A percentile compares a stretch with the other conserved stretches of the same genome.
These are phyloP conservation scores for Didymosphaeria variabile DNA, from an alignment of 2,329 filamentous ascomycete genomes.

Conservation along the genomic window DNA sequence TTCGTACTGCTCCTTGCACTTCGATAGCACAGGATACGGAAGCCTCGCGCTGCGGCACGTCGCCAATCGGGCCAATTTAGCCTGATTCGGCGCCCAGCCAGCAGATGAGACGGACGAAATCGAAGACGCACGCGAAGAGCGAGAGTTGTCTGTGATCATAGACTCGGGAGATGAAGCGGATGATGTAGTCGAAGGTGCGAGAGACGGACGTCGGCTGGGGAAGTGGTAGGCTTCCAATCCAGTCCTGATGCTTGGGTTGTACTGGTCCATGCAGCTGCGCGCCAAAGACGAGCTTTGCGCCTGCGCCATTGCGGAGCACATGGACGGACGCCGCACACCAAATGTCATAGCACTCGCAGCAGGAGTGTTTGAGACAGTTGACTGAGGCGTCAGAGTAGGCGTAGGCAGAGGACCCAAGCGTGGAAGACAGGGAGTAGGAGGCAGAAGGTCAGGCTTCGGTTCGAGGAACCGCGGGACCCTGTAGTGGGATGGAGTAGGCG, in stretches of 20 bases:
- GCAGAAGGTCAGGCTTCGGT: slow-evolving; percentile 59
- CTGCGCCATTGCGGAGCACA: slow-evolving; percentile 67
- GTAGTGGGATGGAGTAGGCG: slow-evolving; percentile 53
- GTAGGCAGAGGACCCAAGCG: slow-evolving; percentile 67
- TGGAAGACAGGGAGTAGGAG: slow-evolving; percentile 63
- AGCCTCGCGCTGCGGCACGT: slow-evolving; percentile 61
- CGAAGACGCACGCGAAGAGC: slow-evolving; percentile 64
- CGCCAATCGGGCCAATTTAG: slow-evolving; percentile 61
- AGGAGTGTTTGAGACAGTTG: slow-evolving; percentile 65
- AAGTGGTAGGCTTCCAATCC: slow-evolving; percentile 58
- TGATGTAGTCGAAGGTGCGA: slow-evolving; percentile 60
- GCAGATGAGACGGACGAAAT: slow-evolving; percentile 63
- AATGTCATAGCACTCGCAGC: slow-evolving; percentile 65
- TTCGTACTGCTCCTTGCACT: slow-evolving; percentile 49
- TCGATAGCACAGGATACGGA: slow-evolving; percentile 49
- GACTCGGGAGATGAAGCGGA: slow-evolving; percentile 69
- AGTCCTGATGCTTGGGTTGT: slow-evolving; percentile 50
- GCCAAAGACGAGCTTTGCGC: slow-evolving; percentile 63
- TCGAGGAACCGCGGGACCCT: slow-evolving; percentile 60
- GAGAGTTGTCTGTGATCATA: slow-evolving; percentile 68
- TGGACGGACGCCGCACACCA: slow-evolving; percentile 63
- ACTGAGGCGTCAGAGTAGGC: slow-evolving; percentile 68
- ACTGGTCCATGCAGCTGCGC: slow-evolving; percentile 64
- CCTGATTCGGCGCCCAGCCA: slow-evolving; percentile 61
- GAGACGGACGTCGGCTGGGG: slow-evolving; percentile 55